Evolutionary conservation across 2,329 filamentous ascomycete genomes (phyloP), one percentile per base, ranked within the genome.

Genomic region (Penicillium sp.): DNA sequence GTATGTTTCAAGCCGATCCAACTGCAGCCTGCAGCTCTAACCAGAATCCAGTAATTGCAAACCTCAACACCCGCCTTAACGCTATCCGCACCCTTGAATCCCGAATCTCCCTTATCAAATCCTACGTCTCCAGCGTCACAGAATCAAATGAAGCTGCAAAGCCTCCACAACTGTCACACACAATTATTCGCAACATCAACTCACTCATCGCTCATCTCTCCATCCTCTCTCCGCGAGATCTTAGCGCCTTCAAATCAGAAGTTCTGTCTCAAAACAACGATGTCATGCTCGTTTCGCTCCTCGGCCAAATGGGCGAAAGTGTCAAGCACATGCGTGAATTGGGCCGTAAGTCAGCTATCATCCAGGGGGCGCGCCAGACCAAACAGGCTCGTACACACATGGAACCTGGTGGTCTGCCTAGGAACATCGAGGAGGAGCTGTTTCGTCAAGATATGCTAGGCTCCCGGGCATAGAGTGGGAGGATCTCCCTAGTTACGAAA

Each of bases 81-180:
- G 92, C 94, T 21, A 88, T 97, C 66, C 93, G 91, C 75, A 97
- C 96, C 86, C 84, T 99, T 23, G 87, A 93, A 65, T 84, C 86
- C 6, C 85, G 90, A 43, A 84, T 94, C 61, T 80, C 83, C 37
- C 81, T 93, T 49, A 82, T 93, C 60, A 82, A 82, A 53, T 80
- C 80, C n/a, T 97, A 97, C 68, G 84, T 99, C 40, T 79, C 87
- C 56, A 82, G 81, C 12, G 81, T 94, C 2, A 88, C 84, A 7
- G 86, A 85, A 18, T 85, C 86, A 64, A 50, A 54, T 67, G 20
- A 68, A 71, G 6, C 59, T 52, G 42, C 63, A 56, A 54, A 61
- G 75, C 68, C 66, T 88, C 17, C 82, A 86, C 66, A 81, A 82
- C 10, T 79, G 65, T 69, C 90, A 6, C 83, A 91, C 65, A 81